These are phyloP conservation scores for Gossypium davidsonii DNA, from an alignment of 441 rosid genomes.

Conservation along the genomic window DNA sequence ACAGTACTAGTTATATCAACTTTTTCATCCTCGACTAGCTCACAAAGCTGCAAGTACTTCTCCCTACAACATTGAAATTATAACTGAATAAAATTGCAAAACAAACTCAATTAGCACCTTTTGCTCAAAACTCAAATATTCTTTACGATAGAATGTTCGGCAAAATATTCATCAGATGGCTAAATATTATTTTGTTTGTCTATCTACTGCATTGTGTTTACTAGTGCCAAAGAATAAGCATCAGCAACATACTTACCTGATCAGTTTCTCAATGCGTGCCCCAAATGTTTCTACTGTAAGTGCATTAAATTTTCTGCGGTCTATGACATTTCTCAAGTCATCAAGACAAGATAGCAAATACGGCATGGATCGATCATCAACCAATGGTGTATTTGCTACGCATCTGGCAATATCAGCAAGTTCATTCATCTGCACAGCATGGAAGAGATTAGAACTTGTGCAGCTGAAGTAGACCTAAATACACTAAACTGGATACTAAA, in stretches of 20 bases:
- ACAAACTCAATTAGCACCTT: conserved; percentile 11
- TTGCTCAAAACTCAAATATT: conserved; percentile 12
- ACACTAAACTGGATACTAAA: neutral
- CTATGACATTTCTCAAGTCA: conserved; percentile 72
- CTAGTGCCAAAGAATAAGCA: conserved; percentile 5
- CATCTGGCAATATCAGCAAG: conserved; percentile 97
- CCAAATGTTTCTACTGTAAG: conserved; percentile 96
- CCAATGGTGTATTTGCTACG: conserved; percentile 72
- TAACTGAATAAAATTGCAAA: conserved; percentile 6
- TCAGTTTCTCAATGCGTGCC: conserved; percentile 86
- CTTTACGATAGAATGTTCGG: neutral
- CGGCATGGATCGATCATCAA: conserved; percentile 63
- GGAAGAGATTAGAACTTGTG: conserved; percentile 22
- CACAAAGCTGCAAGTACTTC: conserved; percentile 90
- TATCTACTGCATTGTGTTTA: neutral
- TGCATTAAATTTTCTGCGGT: conserved; percentile 86
- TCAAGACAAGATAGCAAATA: conserved; percentile 78
- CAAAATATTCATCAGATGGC: neutral
- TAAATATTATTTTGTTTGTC: neutral
- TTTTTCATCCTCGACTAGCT: conserved; percentile 82
- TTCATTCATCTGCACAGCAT: conserved; percentile 72
- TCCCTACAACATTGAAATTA: conserved; percentile 52
- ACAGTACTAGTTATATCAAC: conserved; percentile 77
- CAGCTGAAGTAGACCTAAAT: neutral
- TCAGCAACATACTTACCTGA: conserved; percentile 47